Conservation (phyloP, 306 rosid genomes). For the Dalbergia oliveri region DNA sequence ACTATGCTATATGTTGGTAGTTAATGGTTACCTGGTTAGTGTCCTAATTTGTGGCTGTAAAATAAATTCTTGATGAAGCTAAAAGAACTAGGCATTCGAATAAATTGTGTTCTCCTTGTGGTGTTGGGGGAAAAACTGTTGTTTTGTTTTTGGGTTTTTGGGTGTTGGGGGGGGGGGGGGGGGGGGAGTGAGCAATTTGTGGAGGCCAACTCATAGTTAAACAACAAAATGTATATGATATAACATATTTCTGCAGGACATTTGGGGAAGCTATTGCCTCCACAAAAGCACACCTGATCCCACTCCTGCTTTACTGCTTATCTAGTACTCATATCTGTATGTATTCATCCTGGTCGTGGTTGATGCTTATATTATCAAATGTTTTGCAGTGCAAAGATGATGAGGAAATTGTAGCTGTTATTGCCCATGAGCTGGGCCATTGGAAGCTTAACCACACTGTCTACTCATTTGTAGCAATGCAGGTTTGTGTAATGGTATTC, state of each 20-base stretch:
- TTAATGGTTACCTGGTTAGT: not conserved
- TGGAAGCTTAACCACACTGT: constrained; percentile 97
- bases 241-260: not conserved
- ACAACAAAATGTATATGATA: not conserved
- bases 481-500: constrained; percentile 65
- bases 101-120: not conserved
- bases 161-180: too few relatives aligned
- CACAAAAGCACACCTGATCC: not conserved
- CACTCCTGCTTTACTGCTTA: not conserved
- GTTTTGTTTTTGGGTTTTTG: too few relatives aligned
- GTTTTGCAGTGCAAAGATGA: constrained; percentile 85
- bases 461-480: constrained; percentile 93
- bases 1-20: not conserved
- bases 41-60: not conserved
- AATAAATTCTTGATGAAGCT: not conserved
- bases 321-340: constrained; percentile 7
- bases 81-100: not conserved
- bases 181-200: not conserved
- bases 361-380: constrained; percentile 36
- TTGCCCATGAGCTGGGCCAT: constrained; percentile 98
- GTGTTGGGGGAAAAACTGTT: too few relatives aligned
- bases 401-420: constrained; percentile 96
- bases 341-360: not conserved
- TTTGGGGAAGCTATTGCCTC: not conserved
- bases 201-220: not conserved